These are phyloP conservation scores for Kentomonas sorsogonicus DNA, from an alignment of 208 protist genomes.

Conservation along the genomic window DNA sequence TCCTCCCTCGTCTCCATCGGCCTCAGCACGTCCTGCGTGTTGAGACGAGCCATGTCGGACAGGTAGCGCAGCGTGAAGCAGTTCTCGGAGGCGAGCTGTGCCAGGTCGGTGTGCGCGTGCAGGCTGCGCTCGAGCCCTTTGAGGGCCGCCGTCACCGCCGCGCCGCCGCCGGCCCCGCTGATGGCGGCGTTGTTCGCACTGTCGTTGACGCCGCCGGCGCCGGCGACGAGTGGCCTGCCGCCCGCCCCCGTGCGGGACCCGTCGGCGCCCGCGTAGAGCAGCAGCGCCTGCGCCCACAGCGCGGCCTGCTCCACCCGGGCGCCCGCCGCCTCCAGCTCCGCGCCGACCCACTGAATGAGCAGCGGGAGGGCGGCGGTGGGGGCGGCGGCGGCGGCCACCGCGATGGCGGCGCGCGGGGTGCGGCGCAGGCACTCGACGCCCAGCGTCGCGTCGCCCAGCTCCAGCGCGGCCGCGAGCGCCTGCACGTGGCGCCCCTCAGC, in stretches of 20 bases:
- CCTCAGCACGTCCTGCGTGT: slow-evolving; percentile 35
- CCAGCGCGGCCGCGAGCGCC: slow-evolving; percentile 76
- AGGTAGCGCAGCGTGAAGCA: slow-evolving; percentile 87
- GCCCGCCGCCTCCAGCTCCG: slow-evolving; percentile 63
- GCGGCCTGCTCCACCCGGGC: slow-evolving; percentile 61
- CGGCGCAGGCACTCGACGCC: slow-evolving; percentile 70
- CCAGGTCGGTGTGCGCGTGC: slow-evolving; percentile 54
- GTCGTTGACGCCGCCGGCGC: no score
- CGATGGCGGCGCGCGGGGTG: slow-evolving; percentile 74
- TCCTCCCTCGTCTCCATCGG: slow-evolving; percentile 16
- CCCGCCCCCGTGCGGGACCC: no score
- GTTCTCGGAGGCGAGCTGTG: slow-evolving; percentile 73
- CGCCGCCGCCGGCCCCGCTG: background rate
- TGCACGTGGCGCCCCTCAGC: slow-evolving; percentile 48
- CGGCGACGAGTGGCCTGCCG: no score
- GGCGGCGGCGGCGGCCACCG: slow-evolving; percentile 70
- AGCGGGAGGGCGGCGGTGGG: slow-evolving; percentile 59
- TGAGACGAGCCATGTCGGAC: slow-evolving; percentile 62
- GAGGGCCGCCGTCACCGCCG: slow-evolving; percentile 45
- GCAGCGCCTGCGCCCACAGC: slow-evolving; percentile 79
- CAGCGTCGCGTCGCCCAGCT: slow-evolving; percentile 67
- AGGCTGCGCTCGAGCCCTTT: slow-evolving; percentile 65
- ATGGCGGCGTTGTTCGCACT: background rate
- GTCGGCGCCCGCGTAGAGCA: slow-evolving; percentile 77
- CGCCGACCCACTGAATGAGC: slow-evolving; percentile 73